Base-by-base conservation (phyloP, 495 filamentous ascomycete genomes). In the Penicillium atrosanguineum region DNA sequence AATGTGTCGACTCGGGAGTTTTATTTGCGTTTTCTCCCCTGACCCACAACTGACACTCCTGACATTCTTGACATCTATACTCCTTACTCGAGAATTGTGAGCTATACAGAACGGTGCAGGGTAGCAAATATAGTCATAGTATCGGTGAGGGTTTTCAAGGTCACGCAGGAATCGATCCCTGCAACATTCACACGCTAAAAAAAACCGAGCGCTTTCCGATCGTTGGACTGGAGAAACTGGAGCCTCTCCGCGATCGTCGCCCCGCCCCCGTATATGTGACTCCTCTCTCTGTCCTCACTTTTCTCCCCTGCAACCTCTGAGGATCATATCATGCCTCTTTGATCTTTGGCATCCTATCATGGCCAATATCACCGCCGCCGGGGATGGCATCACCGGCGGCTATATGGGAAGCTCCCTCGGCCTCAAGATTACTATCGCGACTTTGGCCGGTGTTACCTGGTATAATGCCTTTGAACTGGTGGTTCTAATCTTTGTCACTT, bases 391-490 rank as follows among this genome's bases (percentile, higher is more conserved):
- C 57, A 72, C 72, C 46, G 74, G 74, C 39, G 69, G 66, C 49
- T 73, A 73, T 48, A 64, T 54, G 20, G 72, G 71, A 41, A 36
- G 59, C 21, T 64, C 61, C 40, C 50, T 75, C 46, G 68, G 60
- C 12, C 63, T 76, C 53, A 40, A 71, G 41, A 78, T 79, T 67
- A 71, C 73, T 60, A 83, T 83, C 59, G 78, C 74, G 19, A 80
- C 78, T 20, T 76, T 83, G 43, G 69, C 74, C 20, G 79, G 74
- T 23, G 64, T 83, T 44, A 75, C 78, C 26, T 79, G 76, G 72
- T 83, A 80, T 57, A 80, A 83, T 54, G 74, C 78, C 43, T 69
- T 80, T 41, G 80, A 83, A 45, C 72, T 83, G 44, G 73, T 79
- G 54, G 61, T 78, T n/a, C 74, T 78, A 20, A 73, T 82, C 53